Base-by-base conservation (phyloP, 176 grass and related monocot genomes). In the Triticum monococcum region DNA sequence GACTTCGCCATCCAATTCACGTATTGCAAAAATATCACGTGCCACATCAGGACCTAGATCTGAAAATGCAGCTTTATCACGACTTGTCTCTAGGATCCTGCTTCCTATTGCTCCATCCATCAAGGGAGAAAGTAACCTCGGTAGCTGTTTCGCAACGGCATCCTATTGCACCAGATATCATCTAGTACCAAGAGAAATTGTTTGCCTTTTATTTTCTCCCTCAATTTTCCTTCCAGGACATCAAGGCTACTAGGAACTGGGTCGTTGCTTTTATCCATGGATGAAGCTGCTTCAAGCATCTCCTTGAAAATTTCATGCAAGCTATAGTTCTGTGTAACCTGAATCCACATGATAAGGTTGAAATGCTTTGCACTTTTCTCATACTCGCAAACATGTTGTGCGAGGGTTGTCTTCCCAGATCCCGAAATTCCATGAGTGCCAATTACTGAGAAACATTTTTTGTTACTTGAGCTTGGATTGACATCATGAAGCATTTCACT, bases 351-450 rank as follows among this genome's bases (percentile, higher is more conserved):
- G 14, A 91, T 1, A 54, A 11, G 59, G 9, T 37, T 6, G 3
- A 89, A 89, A 8, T 89, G 25, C 0, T 38, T 38, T 0, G 2
- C 37, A 1, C 3, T 20, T 25, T 8, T 31, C 28, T 82, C 81
- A 37, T 66, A 7, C 0, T 38, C 7, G 57, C 36, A 87, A 23
- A 93, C 69, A 77, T 57, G 26, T 14, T 90, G 88, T 37, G 85
- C 91, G 11, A 93, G 16, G 14, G 87, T 89, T 5, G 83, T 92
- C 72, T 92, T 87, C 7, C 87, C 90, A 3, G 65, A 82, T 1
- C 91, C 91, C 1, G 62, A 40, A 24, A 90, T 46, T 3, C 88
- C 91, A 8, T 77, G 46, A 17, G 90, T 59, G 35, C 83, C 80
- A 57, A 90, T 61, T 12, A 68, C 64, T 1, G 88, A 88, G 48